Evolutionary conservation across 192 early-diverging fungal genomes (phyloP).

Genomic region (Coemansia sp.): DNA sequence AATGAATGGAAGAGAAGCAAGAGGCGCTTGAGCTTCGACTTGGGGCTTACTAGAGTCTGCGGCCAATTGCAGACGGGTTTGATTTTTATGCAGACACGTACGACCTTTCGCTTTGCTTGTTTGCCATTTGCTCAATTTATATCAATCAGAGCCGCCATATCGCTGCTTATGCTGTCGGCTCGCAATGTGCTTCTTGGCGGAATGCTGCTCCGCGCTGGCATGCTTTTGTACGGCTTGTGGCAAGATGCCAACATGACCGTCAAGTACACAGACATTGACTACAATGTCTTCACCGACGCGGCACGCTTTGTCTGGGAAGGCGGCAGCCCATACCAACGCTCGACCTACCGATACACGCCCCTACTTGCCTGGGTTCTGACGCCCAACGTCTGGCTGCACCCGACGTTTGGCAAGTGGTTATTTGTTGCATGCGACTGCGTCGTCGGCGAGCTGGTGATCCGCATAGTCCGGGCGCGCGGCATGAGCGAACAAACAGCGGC

Average conservation of each 20-base stretch:
- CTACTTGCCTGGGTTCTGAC: constrained; percentile 84
- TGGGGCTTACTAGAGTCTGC: too few relatives aligned
- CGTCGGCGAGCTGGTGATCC: constrained; percentile 65
- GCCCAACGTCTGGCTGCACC: constrained; percentile 71
- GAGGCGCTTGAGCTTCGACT: too few relatives aligned
- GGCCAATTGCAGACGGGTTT: too few relatives aligned
- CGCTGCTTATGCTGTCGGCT: constrained; percentile 22
- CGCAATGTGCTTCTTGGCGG: constrained; percentile 35
- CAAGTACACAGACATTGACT: constrained; percentile 99
- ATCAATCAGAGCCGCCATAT: neutral
- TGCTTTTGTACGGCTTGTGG: constrained; percentile 81
- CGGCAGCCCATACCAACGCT: constrained; percentile 78
- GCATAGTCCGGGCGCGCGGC: constrained; percentile 51
- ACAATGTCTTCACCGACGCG: constrained; percentile 93
- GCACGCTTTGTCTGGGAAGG: constrained; percentile 71
- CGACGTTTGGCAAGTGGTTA: constrained; percentile 86
- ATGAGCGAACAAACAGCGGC: constrained; percentile 51
- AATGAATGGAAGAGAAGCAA: neutral
- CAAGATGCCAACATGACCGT: constrained; percentile 84
- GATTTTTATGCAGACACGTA: neutral
- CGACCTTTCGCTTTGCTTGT: neutral
- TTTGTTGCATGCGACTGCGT: constrained; percentile 80
- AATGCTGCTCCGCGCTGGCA: constrained; percentile 55
- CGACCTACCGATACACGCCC: constrained; percentile 97
- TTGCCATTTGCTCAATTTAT: neutral